Percentiles rank a stretch among this genome's conserved stretches.
Evolutionary conservation across 202 grass and related monocot genomes (phyloP).

Genomic region (Cymbopogon flexuosus): DNA sequence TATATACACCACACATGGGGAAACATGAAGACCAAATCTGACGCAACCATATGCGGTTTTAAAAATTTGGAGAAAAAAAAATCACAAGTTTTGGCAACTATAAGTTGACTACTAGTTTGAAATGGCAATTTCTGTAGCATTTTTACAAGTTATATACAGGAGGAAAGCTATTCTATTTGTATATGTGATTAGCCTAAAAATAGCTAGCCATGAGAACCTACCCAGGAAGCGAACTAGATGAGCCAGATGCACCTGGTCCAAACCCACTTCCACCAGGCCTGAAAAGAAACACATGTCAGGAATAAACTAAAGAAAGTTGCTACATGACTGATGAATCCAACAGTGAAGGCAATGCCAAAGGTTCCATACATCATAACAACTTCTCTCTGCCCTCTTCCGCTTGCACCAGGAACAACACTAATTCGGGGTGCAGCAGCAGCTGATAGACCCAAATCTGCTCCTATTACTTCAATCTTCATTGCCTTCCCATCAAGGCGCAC

Average conservation of each 20-base stretch:
- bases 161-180: not conserved
- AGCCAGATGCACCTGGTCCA: constrained; percentile 38
- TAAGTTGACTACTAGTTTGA: not conserved
- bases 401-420: constrained; percentile 57
- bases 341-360: not conserved
- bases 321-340: not conserved
- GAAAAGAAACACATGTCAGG: constrained; percentile 36
- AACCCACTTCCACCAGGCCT: constrained; percentile 39
- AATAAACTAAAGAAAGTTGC: not conserved
- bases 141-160: not conserved
- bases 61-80: not conserved
- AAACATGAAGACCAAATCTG: constrained; percentile 1
- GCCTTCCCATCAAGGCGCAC: constrained; percentile 88
- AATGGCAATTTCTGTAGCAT: not conserved
- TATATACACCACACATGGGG: not conserved
- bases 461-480: constrained; percentile 94
- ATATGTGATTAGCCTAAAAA: not conserved
- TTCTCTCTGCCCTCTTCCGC: constrained; percentile 70
- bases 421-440: constrained; percentile 39
- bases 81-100: not conserved
- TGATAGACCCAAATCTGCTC: constrained; percentile 54
- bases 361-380: constrained; percentile 83
- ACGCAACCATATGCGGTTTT: not conserved
- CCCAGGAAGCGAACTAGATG: constrained; percentile 55
- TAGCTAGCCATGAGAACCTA: constrained; percentile 30